A percentile compares a stretch with the other conserved stretches of the same genome.
Evolutionary conservation across 169 alveolate genomes (phyloP).

Genomic region (Eimeria falciformis): DNA sequence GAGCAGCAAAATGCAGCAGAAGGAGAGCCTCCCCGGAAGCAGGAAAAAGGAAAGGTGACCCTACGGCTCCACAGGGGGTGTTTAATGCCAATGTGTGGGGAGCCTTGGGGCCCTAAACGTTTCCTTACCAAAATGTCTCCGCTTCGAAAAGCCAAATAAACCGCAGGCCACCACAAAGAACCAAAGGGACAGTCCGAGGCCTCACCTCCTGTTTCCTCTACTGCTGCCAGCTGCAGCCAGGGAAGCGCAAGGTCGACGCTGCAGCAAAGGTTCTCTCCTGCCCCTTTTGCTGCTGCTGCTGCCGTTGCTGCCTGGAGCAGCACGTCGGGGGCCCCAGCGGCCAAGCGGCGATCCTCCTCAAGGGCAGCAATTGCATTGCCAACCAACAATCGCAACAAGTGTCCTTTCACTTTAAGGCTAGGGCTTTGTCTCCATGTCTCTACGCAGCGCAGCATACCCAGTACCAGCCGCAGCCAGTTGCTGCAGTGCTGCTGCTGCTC

Average conservation of each 20-base stretch:
- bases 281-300: constrained; percentile 18
- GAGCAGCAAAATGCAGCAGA: constrained; percentile 1
- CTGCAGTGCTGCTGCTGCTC: constrained; percentile 68
- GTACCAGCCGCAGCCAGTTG: constrained; percentile 54
- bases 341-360: constrained; percentile 33
- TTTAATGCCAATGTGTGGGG: background rate
- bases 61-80: background rate
- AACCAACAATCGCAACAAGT: background rate
- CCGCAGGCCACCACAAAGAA: constrained; percentile 65
- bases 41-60: too few relatives aligned
- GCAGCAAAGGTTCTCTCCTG: constrained; percentile 46
- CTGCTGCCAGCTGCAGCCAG: constrained; percentile 62
- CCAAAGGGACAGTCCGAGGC: background rate
- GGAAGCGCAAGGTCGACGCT: constrained; percentile 24
- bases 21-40: too few relatives aligned
- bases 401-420: background rate
- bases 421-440: background rate
- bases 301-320: constrained; percentile 41
- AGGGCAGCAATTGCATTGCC: constrained; percentile 33
- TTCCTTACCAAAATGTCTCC: constrained; percentile 32
- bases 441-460: background rate
- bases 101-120: background rate
- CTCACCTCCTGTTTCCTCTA: constrained; percentile 22
- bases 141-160: constrained; percentile 63
- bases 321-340: constrained; percentile 13